phyloP scores from a whole-genome alignment of 306 rosid genomes.

The Citrullus amarus region DNA sequence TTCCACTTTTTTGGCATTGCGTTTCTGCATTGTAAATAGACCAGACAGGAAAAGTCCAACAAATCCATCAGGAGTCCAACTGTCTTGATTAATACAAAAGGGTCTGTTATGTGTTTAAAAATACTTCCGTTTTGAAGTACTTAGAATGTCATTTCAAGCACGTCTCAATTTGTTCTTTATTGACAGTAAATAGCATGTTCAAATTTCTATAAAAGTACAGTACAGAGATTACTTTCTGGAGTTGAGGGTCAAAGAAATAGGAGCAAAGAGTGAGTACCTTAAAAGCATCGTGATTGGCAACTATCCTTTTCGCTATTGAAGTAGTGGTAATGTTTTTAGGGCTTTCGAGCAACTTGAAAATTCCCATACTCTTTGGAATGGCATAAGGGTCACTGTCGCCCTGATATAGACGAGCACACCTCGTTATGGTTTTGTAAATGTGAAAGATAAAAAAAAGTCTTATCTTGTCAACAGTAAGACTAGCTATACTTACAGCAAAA shows the following conservation, averaged over 20 bases:
- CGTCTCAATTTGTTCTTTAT: not conserved
- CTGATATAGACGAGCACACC: constrained; percentile 29
- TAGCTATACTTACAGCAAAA: constrained; percentile 32
- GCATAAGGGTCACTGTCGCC: constrained; percentile 56
- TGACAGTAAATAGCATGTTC: not conserved
- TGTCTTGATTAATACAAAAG: not conserved
- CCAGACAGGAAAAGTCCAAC: not conserved
- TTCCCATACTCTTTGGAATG: constrained; percentile 74
- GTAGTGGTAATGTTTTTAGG: constrained; percentile 71
- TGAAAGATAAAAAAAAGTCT: not conserved
- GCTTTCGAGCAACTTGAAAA: constrained; percentile 73
- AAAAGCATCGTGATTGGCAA: constrained; percentile 91
- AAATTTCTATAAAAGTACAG: not conserved
- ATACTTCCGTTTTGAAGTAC: no score
- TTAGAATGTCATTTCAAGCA: no score
- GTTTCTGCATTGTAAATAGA: constrained; percentile 47
- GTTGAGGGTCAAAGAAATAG: not conserved
- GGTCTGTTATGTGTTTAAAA: not conserved
- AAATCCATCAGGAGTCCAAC: not conserved
- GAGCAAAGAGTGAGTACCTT: constrained; percentile 26
- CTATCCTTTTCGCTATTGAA: constrained; percentile 75
- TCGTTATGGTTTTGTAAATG: not conserved
- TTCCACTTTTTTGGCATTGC: constrained; percentile 65
- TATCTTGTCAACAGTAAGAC: constrained; percentile 1
- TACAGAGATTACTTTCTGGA: not conserved